Base-by-base conservation (phyloP, 2,329 filamentous ascomycete species). In the Trematosphaeria pertusa region DNA sequence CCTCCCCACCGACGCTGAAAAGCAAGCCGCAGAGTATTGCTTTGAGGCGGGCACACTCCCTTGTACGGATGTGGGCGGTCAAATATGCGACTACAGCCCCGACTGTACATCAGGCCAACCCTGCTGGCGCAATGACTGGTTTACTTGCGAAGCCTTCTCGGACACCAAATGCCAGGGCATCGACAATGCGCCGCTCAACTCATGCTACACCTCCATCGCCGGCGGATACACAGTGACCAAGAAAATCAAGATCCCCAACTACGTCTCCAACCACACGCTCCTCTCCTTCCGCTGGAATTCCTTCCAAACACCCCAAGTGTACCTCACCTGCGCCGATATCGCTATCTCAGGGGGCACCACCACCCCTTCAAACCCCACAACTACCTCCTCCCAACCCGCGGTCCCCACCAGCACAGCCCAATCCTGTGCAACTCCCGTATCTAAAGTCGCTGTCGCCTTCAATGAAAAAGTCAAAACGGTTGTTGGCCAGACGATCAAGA, bases 401-500 rank as follows among this genome's bases (percentile, higher is more conserved):
- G 26, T 40, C 5, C 33, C 56, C 2, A 54, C 46, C 1, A 49
- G 63, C 1, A 54, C 54, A 0, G 40, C 56, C 19, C 43, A 46
- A 20, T 38, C 58, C 14, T 67, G 64, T 12, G 54, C 65, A 14
- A 63, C 62, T 1, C 48, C 61, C 22, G 54, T 58, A 68, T 34
- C 65, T 1, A 59, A 48, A 1, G 61, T 67, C 15, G 51, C 61
- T 7, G 71, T 81, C 5, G 69, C 69, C 3, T 80, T 81, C 64
- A 67, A 73, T 38, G 73, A 78, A 6, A 76, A 76, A 48, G 77
- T 74, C 1, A 70, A 68, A 0, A 81, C 78, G 0, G 73, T 74
- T 38, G 75, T 67, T 41, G 78, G 78, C 7, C 77, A 81, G 62
- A 79, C 77, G 20, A 51, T 81, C 18, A 76, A 76, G 42, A 59